Conservation (phyloP, 2,329 filamentous ascomycete species). For the Fusarium denticulatum region DNA sequence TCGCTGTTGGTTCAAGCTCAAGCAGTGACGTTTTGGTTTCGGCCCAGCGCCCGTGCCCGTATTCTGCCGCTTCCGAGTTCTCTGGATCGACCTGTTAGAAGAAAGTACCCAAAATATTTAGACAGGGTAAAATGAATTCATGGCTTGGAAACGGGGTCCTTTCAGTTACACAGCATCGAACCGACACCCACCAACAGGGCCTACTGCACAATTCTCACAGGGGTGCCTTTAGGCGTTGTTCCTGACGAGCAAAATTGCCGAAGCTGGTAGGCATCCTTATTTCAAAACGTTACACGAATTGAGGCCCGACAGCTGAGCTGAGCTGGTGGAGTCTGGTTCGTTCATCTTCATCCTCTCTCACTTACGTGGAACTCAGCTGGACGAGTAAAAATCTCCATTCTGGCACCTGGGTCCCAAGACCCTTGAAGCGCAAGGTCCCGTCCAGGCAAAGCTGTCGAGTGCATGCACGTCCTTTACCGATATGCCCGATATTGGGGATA, state of each 20-base stretch:
- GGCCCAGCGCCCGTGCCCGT: constrained; percentile 8
- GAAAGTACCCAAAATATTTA: background rate
- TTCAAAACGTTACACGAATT: background rate
- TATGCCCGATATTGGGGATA: background rate
- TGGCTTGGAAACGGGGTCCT: constrained; percentile 4
- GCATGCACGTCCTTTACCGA: background rate
- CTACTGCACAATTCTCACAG: constrained; percentile 13
- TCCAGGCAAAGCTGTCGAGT: constrained; percentile 13
- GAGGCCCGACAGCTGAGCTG: constrained; percentile 1
- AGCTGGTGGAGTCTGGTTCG: background rate
- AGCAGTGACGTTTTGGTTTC: constrained; percentile 24
- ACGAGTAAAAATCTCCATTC: constrained; percentile 20
- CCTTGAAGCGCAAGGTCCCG: constrained; percentile 11
- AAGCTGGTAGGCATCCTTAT: background rate
- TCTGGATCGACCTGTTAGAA: constrained; percentile 28
- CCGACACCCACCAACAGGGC: constrained; percentile 11
- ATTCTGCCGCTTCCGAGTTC: constrained; percentile 12
- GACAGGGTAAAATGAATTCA: background rate
- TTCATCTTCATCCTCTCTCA: constrained; percentile 3
- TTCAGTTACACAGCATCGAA: constrained; percentile 27
- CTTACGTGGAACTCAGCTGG: constrained; percentile 29
- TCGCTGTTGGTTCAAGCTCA: constrained; percentile 25
- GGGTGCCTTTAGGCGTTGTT: constrained; percentile 6
- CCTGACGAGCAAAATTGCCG: constrained; percentile 1
- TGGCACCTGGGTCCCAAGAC: constrained; percentile 11